Evolutionary conservation across 2,329 filamentous ascomycete species (phyloP).

Genomic region (Venturiaceae sp.): DNA sequence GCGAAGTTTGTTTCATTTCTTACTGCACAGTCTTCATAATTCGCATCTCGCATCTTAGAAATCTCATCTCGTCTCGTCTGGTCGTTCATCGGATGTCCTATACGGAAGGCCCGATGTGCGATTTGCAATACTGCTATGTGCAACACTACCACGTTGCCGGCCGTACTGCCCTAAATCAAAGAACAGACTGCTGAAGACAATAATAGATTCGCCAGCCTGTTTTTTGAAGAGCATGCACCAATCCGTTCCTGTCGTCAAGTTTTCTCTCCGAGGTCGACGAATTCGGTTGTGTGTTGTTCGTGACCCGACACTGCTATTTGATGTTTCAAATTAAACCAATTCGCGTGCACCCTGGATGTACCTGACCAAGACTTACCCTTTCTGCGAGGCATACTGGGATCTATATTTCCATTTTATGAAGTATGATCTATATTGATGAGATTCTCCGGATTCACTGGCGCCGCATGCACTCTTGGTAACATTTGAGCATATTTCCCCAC

Average conservation of each 20-base stretch:
- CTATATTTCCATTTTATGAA: background rate
- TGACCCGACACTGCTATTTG: background rate
- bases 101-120: background rate
- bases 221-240: background rate
- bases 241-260: background rate
- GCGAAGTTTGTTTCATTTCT: background rate
- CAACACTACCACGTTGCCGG: background rate
- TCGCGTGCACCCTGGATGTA: background rate
- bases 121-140: background rate
- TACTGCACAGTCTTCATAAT: background rate
- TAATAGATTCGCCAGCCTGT: background rate
- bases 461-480: background rate
- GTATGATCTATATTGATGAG: conserved; percentile 1
- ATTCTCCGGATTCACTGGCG: background rate
- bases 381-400: background rate
- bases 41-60: background rate
- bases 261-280: background rate
- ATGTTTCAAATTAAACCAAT: background rate
- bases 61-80: background rate
- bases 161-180: background rate
- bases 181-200: background rate
- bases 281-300: background rate
- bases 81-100: background rate
- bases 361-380: background rate
- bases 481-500: background rate